phyloP scores from a whole-genome alignment of 2,329 filamentous ascomycete genomes.

The Xenoacremonium recifei region DNA sequence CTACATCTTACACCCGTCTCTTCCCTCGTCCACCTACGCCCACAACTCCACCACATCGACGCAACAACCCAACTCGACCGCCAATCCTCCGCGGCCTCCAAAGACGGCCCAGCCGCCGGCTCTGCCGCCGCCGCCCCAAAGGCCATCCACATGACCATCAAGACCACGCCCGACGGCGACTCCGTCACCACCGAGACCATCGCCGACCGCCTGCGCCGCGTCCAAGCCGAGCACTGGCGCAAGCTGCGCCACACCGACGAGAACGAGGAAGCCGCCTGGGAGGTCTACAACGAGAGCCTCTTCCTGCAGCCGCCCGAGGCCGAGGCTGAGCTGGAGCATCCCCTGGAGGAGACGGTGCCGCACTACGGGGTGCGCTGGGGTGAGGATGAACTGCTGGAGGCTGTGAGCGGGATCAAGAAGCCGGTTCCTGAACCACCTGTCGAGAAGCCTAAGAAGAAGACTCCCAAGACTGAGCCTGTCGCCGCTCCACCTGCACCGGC shows the following conservation, averaged over 20 bases:
- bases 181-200: constrained; percentile 67
- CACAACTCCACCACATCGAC: constrained; percentile 91
- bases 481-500: constrained; percentile 14
- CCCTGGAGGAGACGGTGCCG: constrained; percentile 37
- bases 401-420: constrained; percentile 44
- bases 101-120: constrained; percentile 34
- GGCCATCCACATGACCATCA: constrained; percentile 84
- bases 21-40: constrained; percentile 82
- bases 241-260: constrained; percentile 79
- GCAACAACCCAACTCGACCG: constrained; percentile 72
- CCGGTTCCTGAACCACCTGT: constrained; percentile 24
- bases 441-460: constrained; percentile 26
- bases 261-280: constrained; percentile 73
- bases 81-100: constrained; percentile 36
- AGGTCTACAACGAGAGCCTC: constrained; percentile 71
- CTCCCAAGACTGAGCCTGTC: constrained; percentile 9
- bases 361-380: constrained; percentile 41
- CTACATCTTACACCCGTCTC: constrained; percentile 83
- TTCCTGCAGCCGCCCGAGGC: constrained; percentile 34
- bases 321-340: constrained; percentile 12
- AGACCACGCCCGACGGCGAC: constrained; percentile 69
- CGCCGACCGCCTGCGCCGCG: constrained; percentile 70
- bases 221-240: constrained; percentile 82
- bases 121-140: constrained; percentile 55
- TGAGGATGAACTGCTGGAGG: constrained; percentile 43